phyloP scores from a whole-genome alignment of 2,329 filamentous ascomycete genomes.

The Verticillium albo-atrum region DNA sequence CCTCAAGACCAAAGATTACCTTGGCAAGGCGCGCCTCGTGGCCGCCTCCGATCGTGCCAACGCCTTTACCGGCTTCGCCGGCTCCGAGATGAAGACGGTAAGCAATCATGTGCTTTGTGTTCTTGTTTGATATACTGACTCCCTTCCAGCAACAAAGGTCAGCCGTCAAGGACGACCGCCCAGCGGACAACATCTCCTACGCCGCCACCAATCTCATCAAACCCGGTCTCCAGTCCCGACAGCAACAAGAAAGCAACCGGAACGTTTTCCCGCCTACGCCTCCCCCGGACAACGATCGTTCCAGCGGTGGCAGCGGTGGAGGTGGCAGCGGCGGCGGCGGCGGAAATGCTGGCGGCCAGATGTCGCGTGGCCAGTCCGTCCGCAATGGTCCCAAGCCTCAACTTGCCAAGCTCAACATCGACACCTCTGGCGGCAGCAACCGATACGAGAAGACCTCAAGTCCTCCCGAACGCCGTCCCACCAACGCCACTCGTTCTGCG shows the following conservation, averaged over 20 bases:
- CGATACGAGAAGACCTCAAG: conserved; percentile 50
- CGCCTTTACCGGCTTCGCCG: conserved; percentile 77
- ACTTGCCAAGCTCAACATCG: conserved; percentile 60
- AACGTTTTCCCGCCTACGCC: conserved; percentile 97
- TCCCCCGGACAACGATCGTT: conserved; percentile 80
- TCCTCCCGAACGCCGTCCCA: conserved; percentile 30
- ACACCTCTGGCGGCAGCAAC: conserved; percentile 43
- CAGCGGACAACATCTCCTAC: conserved; percentile 80
- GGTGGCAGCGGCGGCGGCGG: background rate
- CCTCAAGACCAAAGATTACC: conserved; percentile 93
- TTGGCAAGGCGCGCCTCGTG: conserved; percentile 91
- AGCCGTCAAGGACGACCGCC: conserved; percentile 72
- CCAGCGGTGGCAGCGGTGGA: conserved; percentile 15
- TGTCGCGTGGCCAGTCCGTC: conserved; percentile 55
- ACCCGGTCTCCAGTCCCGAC: conserved; percentile 71
- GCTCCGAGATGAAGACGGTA: conserved; percentile 72
- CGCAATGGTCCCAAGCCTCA: conserved; percentile 57
- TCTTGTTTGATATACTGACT: conserved; percentile 11
- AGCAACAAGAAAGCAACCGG: conserved; percentile 78
- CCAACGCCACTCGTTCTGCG: conserved; percentile 24
- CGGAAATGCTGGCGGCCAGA: conserved; percentile 11
- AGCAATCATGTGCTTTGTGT: conserved; percentile 17
- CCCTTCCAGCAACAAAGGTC: background rate
- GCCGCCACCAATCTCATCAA: conserved; percentile 92
- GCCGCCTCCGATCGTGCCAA: conserved; percentile 79